phyloP scores from a whole-genome alignment of 2,329 filamentous ascomycete species.

The Iodosphaeria phyllophila region DNA sequence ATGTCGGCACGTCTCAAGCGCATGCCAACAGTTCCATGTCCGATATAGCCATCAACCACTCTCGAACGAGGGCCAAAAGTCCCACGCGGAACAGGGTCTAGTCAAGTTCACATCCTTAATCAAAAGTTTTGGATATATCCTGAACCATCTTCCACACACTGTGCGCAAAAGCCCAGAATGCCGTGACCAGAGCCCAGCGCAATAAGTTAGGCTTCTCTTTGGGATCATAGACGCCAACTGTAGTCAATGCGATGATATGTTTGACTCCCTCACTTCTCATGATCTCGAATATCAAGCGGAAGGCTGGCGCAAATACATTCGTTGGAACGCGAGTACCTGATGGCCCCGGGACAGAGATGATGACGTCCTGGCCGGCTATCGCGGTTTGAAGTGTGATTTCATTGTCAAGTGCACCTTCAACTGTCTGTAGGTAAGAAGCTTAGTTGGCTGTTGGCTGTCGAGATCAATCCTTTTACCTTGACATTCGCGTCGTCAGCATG shows the following conservation, averaged over 20 bases:
- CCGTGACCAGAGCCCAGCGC: conserved; percentile 2
- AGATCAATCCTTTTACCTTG: no score
- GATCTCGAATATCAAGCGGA: not conserved
- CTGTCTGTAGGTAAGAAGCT: no score
- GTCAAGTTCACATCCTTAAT: conserved; percentile 2
- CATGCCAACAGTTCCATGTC: conserved; percentile 2
- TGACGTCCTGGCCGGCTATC: no score
- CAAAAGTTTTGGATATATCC: conserved; percentile 2
- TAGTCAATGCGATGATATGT: conserved; percentile 4
- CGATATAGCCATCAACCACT: conserved; percentile 2
- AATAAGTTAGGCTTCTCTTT: conserved; percentile 1
- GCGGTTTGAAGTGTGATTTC: no score
- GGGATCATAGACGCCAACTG: conserved; percentile 2
- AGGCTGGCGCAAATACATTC: not conserved
- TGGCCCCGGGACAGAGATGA: no score
- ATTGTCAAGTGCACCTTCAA: no score
- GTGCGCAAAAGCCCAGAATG: conserved; percentile 1
- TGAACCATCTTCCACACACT: conserved; percentile 2
- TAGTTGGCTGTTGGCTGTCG: no score
- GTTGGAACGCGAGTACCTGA: no score
- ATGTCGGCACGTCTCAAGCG: conserved; percentile 3
- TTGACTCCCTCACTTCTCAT: conserved; percentile 3
- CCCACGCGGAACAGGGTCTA: conserved; percentile 4
- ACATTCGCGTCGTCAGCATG: no score
- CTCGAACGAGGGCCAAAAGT: conserved; percentile 2